Percentiles rank a stretch among this genome's conserved stretches.
Evolutionary conservation across 2,329 filamentous ascomycete genomes (phyloP).

Genomic region (Diaporthe capsici): DNA sequence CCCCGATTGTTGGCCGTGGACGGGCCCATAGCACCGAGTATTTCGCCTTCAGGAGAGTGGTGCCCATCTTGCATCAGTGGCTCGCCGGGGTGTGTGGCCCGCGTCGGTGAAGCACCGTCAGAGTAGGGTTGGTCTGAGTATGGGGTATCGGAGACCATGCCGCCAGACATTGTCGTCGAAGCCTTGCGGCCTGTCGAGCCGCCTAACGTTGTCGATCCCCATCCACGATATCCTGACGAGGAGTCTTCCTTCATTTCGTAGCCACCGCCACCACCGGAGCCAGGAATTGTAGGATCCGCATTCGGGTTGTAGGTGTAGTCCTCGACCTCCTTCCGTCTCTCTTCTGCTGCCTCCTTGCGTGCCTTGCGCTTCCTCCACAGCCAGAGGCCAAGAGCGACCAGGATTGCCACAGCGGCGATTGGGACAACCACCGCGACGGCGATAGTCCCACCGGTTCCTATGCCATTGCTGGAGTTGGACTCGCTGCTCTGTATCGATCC

Average conservation of each 20-base stretch:
- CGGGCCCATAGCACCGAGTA: conserved; percentile 86
- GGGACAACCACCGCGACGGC: conserved; percentile 95
- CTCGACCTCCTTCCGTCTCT: conserved; percentile 94
- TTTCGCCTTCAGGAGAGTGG: conserved; percentile 80
- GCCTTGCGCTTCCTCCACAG: conserved; percentile 92
- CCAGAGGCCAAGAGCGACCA: conserved; percentile 83
- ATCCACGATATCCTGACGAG: conserved; percentile 88
- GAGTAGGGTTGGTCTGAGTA: conserved; percentile 75
- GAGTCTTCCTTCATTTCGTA: conserved; percentile 86
- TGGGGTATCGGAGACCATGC: conserved; percentile 79
- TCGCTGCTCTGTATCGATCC: conserved; percentile 46
- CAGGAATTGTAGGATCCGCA: conserved; percentile 83
- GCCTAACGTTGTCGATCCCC: conserved; percentile 83
- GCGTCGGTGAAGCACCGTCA: conserved; percentile 71
- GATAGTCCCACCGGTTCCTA: conserved; percentile 78
- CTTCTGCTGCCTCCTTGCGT: conserved; percentile 86
- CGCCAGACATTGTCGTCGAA: conserved; percentile 88
- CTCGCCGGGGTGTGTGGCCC: conserved; percentile 77
- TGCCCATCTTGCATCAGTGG: conserved; percentile 68
- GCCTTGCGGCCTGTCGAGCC: conserved; percentile 83
- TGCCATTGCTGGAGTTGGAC: conserved; percentile 54
- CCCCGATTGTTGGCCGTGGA: conserved; percentile 74
- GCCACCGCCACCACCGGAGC: conserved; percentile 59
- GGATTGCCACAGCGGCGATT: conserved; percentile 86
- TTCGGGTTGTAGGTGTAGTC: conserved; percentile 99